Evolutionary conservation across 768 basidiomycete species (phyloP).

Genomic region (Candolleomyces eurysporus): DNA sequence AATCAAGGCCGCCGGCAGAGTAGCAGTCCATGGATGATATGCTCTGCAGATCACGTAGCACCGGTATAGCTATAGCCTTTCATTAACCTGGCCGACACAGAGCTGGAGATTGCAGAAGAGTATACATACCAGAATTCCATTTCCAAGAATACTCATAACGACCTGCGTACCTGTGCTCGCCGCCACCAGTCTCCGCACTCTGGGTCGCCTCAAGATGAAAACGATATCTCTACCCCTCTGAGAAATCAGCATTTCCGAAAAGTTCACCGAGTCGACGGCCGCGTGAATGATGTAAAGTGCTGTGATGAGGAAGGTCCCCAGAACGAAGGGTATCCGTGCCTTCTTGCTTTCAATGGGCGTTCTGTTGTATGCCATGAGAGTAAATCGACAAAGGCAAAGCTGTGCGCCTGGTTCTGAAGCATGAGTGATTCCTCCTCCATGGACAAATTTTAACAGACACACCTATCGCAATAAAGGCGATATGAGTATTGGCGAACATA

Average conservation of each 20-base stretch:
- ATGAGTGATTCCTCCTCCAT: no score
- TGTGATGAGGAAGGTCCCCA: background rate
- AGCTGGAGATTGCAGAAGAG: background rate
- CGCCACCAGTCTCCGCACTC: background rate
- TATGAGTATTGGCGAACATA: no score
- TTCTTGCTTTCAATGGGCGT: background rate
- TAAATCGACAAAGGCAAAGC: background rate
- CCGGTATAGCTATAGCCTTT: background rate
- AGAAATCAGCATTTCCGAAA: background rate
- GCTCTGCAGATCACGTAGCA: background rate
- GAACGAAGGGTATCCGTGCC: background rate
- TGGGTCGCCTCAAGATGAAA: background rate
- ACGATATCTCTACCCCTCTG: background rate
- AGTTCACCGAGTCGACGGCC: background rate
- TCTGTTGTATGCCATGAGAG: background rate
- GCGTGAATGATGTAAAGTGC: background rate
- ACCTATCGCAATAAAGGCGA: no score
- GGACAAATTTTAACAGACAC: no score
- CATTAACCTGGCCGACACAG: background rate
- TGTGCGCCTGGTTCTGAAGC: background rate
- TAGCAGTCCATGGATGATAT: background rate
- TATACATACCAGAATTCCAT: background rate
- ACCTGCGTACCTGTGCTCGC: background rate
- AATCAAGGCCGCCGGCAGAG: background rate
- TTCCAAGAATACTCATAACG: background rate